These are phyloP conservation scores for Pichia sp. DNA, from an alignment of 1,139 yeast genomes.

Conservation along the genomic window DNA sequence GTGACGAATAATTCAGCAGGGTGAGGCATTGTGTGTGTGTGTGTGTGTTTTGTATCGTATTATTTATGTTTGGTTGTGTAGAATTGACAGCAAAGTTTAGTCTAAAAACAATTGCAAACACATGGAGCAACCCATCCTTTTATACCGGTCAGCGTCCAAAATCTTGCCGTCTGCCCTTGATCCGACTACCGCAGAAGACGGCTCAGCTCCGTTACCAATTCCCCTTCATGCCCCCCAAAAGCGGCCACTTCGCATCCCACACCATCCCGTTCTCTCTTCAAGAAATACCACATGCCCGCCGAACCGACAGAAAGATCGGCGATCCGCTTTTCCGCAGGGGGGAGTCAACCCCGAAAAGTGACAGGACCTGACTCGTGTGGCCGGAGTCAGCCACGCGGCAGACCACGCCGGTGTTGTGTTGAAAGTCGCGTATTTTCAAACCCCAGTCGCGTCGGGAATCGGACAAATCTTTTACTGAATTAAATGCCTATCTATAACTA, in stretches of 20 bases:
- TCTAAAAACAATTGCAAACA: neutral
- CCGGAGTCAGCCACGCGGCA: no score
- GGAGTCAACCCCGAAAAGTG: neutral
- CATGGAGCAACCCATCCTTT: neutral
- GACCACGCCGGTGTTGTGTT: no score
- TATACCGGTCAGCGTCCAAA: neutral
- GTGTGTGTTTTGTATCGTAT: neutral
- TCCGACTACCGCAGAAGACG: neutral
- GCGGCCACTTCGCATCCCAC: conserved; percentile 8
- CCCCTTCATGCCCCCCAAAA: neutral
- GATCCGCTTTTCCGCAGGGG: neutral
- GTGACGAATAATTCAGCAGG: conserved; percentile 26
- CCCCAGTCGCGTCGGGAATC: neutral
- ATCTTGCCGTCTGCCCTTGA: neutral
- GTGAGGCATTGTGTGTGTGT: neutral
- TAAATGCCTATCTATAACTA: no score
- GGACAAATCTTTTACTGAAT: neutral
- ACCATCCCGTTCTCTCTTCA: neutral
- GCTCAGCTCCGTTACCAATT: neutral
- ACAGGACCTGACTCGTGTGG: neutral
- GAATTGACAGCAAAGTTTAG: neutral
- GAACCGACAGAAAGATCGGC: neutral
- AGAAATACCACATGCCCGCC: neutral
- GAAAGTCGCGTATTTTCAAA: neutral
- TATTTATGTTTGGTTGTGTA: neutral